These are phyloP conservation scores for Umbelopsis sp. DNA, from an alignment of 192 early-diverging fungal genomes.

Conservation along the genomic window DNA sequence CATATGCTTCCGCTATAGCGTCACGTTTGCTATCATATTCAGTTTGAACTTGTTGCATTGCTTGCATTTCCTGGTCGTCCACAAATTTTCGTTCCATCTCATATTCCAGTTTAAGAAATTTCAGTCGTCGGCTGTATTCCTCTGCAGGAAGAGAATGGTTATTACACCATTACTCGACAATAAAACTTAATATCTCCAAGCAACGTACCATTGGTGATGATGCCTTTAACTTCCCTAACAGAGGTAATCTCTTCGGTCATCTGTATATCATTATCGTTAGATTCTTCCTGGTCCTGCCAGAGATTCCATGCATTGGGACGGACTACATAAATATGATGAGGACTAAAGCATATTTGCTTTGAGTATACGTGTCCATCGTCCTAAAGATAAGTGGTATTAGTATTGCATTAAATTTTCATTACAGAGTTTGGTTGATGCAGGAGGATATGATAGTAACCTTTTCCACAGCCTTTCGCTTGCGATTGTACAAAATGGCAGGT, in stretches of 20 bases:
- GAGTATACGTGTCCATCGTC: not conserved
- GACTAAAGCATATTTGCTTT: not conserved
- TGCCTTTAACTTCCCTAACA: too few relatives aligned
- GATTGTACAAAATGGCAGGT: not conserved
- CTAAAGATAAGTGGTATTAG: not conserved
- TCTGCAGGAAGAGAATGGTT: too few relatives aligned
- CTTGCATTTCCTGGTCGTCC: not conserved
- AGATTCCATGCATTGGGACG: not conserved
- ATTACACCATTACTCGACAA: too few relatives aligned
- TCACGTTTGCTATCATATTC: not conserved
- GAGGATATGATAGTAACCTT: not conserved
- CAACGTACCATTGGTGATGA: not conserved
- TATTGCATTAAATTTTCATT: not conserved
- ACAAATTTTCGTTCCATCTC: not conserved
- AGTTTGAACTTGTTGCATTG: not conserved
- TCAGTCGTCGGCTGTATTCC: not conserved
- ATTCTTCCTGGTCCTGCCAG: not conserved
- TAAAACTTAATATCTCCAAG: too few relatives aligned
- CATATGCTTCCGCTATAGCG: not conserved
- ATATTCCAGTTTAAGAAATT: not conserved
- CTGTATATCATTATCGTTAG: not conserved
- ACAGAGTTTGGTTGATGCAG: not conserved
- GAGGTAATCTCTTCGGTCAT: not conserved
- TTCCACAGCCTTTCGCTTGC: not conserved
- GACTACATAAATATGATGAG: not conserved